Evolutionary conservation across 768 basidiomycete genomes (phyloP), one percentile per base, ranked within the genome.

Genomic region (Tulasnella sp.): DNA sequence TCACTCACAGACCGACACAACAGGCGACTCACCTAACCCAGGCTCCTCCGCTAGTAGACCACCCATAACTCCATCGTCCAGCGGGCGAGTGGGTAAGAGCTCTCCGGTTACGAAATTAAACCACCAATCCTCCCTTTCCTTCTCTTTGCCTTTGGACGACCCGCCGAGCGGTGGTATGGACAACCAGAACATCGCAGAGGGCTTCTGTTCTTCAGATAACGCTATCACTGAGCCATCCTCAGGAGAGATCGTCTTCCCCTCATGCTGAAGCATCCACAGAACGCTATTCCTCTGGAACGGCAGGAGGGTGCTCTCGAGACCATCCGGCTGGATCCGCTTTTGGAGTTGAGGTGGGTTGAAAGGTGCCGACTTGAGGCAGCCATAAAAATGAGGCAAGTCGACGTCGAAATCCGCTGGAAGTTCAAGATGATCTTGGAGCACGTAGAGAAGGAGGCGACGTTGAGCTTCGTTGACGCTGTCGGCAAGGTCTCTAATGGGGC

Each of bases 21-120:
- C n/a, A 8, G 54, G 3, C 37, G 81, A 44, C 54, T 20, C 44
- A 83, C 83, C 83, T 81, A 93, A 85, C 69, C 96, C 96, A 82
- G 96, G 96, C 85, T 96, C 96, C 85, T 98, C 96, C 2, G 95
- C 95, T 46, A 97, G 87, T 83, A 97, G 94, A 0, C 93, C 94
- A 0, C 96, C 96, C 11, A 81, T 60, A 2, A 89, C 75, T 22
- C 48, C 60, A 54, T 69, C 84, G 81, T 6, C 88, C 87, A 85
- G 83, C 0, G 86, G 87, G 41, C 85, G 84, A 40, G 88, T 83
- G 28, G 84, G 81, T 1, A 83, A 82, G 11, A 91, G 81, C 28
- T 84, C 82, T 2, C 91, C 92, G 4, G 89, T 90, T n/a, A 96
- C 85, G 22, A 89, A 89, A 82, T 94, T 91, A 82, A 91, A 86